Evolutionary conservation across 2,329 filamentous ascomycete genomes (phyloP), one percentile per base, ranked within the genome.

Genomic region (Pestalotiopsis sp.): DNA sequence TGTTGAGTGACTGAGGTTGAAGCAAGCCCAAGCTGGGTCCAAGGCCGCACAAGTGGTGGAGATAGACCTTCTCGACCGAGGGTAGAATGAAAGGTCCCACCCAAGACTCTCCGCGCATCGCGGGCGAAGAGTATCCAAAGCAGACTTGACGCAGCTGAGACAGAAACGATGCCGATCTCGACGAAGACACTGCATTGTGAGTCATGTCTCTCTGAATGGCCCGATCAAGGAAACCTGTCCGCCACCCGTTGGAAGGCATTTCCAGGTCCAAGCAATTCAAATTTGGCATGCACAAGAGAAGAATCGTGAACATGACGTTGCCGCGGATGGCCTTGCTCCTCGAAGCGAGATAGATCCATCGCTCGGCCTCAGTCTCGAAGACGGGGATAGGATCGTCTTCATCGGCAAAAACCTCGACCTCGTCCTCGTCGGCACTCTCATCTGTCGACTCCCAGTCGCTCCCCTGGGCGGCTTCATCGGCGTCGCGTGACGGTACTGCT

Each of bases 391-490:
- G 23, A 38, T 64, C 59, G 49, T 67, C 64, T 17, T 11, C 27
- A 62, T 62, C 27, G 31, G 27, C 13, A 17, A 39, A 27, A 6
- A 59, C 20, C 31, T 62, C 59, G 20, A 62, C n/a, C 27, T 62
- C 59, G 38, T 62, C 59, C 36, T 69, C 64, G 38, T 39, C 39
- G n/a, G 49, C 58, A 23, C 68, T 68, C 20, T 65, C 65, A 41
- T 67, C 65, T 4, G 66, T 68, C 23, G 68, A 67, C 27, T 64
- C 63, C 68, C 68, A 69, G 2, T 64, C 59, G n/a, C 66, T 64
- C 3, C 49, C 58, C 25, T 20, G 31, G 13, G 25, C 60, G 14
- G 20, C 52, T 12, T 63, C 64, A 6, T 27, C 20, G 12, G n/a
- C 49, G 11, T 39, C 49, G 23, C 49, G 9, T 6, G 39, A 27